Evolutionary conservation across 2,329 filamentous ascomycete genomes (phyloP), one percentile per base, ranked within the genome.

Genomic region (Aureobasidium lini): DNA sequence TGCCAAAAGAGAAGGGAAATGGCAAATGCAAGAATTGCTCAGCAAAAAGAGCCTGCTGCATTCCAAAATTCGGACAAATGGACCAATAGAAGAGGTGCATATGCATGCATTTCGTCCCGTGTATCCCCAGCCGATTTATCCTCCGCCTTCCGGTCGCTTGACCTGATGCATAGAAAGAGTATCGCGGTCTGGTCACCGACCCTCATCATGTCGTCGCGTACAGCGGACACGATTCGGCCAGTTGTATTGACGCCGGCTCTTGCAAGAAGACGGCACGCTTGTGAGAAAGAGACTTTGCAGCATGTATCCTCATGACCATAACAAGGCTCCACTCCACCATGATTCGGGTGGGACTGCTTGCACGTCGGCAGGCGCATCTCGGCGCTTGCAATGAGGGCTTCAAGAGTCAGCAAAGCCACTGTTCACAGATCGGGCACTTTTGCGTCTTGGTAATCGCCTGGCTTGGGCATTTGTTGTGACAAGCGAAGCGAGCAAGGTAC

Each of bases 41-140:
- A 16, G 28, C 16, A 7, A 31, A 46, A 37, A 56, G 15, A 23
- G n/a, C 39, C 37, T 43, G 40, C 52, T 56, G 52, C 52, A 56
- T 4, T 16, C n/a, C 10, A 37, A 46, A 56, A 46, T 56, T 37
- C 40, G 40, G 52, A 56, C 52, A 46, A 44, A 18, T 43, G 29
- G 28, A n/a, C 52, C 52, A 56, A 56, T 56, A 5, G 9, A 28
- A 53, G 13, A 28, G 32, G 37, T 56, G 52, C 52, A 56, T 56
- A 44, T 56, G 40, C 40, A 56, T 23, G 31, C 40, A 37, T 56
- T 46, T 46, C 11, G 11, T 56, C 31, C 39, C 52, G 39, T 40
- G n/a, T 36, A 32, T 54, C 8, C 11, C 37, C 18, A 34, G 11
- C 28, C 50, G 29, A 28, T 23, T 52, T 23, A 15, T 37, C 13